Evolutionary conservation across 2,329 filamentous ascomycete genomes (phyloP), one percentile per base, ranked within the genome.

Genomic region (Xylaria sp.): DNA sequence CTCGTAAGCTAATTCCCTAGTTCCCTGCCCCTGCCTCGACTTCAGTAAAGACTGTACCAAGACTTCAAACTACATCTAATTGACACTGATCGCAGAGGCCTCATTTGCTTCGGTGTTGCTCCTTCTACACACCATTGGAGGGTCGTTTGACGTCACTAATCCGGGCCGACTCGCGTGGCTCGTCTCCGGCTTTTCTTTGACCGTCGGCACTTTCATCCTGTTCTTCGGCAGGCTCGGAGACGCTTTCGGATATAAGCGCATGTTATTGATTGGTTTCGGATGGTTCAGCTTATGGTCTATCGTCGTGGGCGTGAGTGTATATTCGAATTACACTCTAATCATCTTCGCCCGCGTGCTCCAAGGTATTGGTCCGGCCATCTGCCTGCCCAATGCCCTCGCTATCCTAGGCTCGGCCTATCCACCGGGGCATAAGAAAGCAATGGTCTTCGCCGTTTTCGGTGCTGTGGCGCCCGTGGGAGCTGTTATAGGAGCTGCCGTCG

Each of bases 381-480:
- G 84, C 48, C 75, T 88, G 4, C 86, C 87, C 0, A 88, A 87
- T 68, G 84, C 79, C 0, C 75, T 88, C 36, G 87, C 86, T 0
- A 78, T 89, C 4, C 75, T 87, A 3, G 85, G 86, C 0, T 81
- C 83, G 0, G 71, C 73, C 2, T 77, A 77, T 60, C 87, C 87
- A 66, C 77, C 79, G 3, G 75, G 76, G 0, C 74, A 73, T 28
- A 72, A 70, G 13, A 77, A 77, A 69, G 73, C 74, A 38, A 75
- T 78, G 75, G 69, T 76, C 4, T 76, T 77, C 59, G 74, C 74
- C 20, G 65, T 74, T 10, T 77, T 77, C 59, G 75, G 76, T 33
- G 75, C 76, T 15, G 73, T 72, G 33, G 75, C 76, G 4, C 76
- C 76, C 26, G 68, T 71, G 10, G 75, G 75, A 0, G 72, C 70